Percentiles rank a stretch among this genome's conserved stretches.
phyloP scores from a whole-genome alignment of 371 early-diverging fungal species.

The Mortierella sp. region DNA sequence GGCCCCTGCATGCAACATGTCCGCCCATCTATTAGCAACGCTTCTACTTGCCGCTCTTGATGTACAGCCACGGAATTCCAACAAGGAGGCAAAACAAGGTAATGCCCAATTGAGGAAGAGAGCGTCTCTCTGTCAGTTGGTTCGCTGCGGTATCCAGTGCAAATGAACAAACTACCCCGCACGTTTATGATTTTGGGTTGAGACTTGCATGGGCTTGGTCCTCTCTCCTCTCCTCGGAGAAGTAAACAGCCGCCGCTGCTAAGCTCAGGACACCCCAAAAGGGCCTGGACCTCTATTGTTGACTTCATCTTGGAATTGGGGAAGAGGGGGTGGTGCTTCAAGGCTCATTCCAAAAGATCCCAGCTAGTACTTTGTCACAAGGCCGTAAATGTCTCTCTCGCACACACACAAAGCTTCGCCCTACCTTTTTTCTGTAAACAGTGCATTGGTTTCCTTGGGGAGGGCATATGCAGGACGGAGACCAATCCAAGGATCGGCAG shows the following conservation, averaged over 20 bases:
- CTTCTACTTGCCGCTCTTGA: not conserved
- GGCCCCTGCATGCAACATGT: slow-evolving; percentile 5
- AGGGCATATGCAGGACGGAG: not conserved
- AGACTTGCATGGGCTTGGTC: not conserved
- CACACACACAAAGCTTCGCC: not conserved
- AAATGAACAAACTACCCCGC: slow-evolving; percentile 4
- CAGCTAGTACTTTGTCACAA: not conserved
- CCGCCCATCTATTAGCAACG: not conserved
- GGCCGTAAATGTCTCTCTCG: too few relatives aligned
- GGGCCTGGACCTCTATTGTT: not conserved
- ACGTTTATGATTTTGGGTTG: not conserved
- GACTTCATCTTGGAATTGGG: not conserved
- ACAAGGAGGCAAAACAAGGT: not conserved
- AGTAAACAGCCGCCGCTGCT: not conserved
- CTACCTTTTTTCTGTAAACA: not conserved
- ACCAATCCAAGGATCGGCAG: not conserved
- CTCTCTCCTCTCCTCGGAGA: not conserved
- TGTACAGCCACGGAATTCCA: slow-evolving; percentile 13
- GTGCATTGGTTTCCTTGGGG: not conserved
- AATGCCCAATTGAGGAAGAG: not conserved
- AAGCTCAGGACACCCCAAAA: not conserved
- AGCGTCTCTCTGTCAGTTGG: not conserved
- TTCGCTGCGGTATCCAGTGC: not conserved
- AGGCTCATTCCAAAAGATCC: not conserved
- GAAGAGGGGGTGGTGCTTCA: not conserved